Base-by-base conservation (phyloP, 176 grass and related monocot species). In the Cenchrus americanus region DNA sequence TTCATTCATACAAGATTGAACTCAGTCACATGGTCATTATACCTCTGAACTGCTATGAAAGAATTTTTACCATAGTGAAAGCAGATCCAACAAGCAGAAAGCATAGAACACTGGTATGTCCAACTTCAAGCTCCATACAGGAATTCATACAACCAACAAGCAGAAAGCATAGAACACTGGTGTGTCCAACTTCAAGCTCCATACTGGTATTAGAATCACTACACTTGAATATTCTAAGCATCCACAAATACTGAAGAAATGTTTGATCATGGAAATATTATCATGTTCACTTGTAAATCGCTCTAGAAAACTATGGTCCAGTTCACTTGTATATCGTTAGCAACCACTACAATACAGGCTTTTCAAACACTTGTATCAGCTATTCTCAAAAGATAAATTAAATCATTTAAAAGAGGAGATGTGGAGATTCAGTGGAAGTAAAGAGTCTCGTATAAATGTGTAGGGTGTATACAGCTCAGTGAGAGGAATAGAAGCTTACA, bases 401-500 rank as follows among this genome's bases (percentile, higher is more conserved):
- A 81, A 66, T 27, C 69, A 23, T 66, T 73, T 63, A 15, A 79
- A 79, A 71, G 5, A 66, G 34, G 76, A 85, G 8, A 62, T 64
- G 58, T 55, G 77, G 66, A 62, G 62, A 86, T 81, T 63, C 21
- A 42, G 27, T 68, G 51, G 62, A 67, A 75, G 30, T 51, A 81
- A 80, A 74, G 12, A 79, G 22, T 34, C 18, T 34, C 15, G 14
- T 59, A 69, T 14, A 84, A 66, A 75, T 84, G 60, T 58, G 21
- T 43, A 26, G 8, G 26, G 71, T 30, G 21, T 44, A 44, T 13
- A 58, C 1, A 69, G 51, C 60, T 81, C 82, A 64, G 55, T 61
- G 48, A 84, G 48, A 84, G 44, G 62, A 64, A 62, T 27, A 52
- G 46, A 87, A 85, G 76, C 90, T 87, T 96, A 99, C 96, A 99